Evolutionary conservation across 2,329 filamentous ascomycete species (phyloP), one percentile per base, ranked within the genome.

Genomic region (Alternaria sp.): DNA sequence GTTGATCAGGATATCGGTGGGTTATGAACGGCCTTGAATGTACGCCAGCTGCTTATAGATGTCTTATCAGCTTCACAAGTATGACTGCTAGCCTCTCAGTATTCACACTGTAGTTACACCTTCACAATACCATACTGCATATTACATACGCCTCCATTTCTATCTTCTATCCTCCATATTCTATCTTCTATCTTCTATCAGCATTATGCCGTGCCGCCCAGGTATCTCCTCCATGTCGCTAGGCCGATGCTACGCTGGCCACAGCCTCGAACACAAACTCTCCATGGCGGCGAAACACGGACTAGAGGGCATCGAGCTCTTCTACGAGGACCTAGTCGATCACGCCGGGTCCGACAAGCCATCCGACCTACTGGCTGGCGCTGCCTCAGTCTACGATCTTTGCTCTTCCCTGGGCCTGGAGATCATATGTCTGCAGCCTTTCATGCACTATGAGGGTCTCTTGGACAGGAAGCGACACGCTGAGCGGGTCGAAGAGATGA

Each of bases 161-260:
- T 21, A 12, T 36, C 44, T 26, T 25, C 13, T 3, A 57, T 44
- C 15, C 57, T 19, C 26, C 15, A 12, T 36, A 11, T 19, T 25
- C 15, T 3, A 57, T 44, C 13, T 30, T 15, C 19, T 19, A 11
- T 36, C 44, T 40, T 25, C 15, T 4, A 57, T 44, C 15, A 60
- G 13, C 61, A 77, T 46, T 3, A 85, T 85, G 83, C 74, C 84
- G 65, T 88, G 84, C 77, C 85, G 84, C 67, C 86, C 90, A 67
- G 90, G 86, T 43, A 93, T 95, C 74, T 89, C 89, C 61, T 91
- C 90, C 66, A 92, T 93, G 85, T 93, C 91, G 52, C 85, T 95
- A 2, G 91, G 92, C 45, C 88, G 90, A 45, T 89, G 88, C 71
- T 90, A 90, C 74, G 88, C 90, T 66, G 74, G 74, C 52, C 92